phyloP scores from a whole-genome alignment of 176 grass and related monocot species.

The Rhynchospora pubera region DNA sequence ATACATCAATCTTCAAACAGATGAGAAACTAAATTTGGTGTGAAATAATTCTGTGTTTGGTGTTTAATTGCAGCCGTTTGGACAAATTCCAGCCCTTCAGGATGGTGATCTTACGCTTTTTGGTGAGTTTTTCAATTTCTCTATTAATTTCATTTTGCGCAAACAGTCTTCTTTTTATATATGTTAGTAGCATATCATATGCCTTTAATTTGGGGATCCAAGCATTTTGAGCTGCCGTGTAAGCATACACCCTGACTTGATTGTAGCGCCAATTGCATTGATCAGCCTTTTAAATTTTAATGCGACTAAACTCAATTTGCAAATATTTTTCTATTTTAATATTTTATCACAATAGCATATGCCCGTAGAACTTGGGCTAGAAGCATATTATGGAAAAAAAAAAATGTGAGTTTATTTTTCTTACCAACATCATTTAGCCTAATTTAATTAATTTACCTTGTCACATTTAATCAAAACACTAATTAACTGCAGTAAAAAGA shows the following conservation, averaged over 20 bases:
- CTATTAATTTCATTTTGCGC: not conserved
- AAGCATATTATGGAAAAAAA: not conserved
- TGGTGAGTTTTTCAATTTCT: conserved; percentile 20
- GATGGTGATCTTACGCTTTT: conserved; percentile 37
- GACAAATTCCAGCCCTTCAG: conserved; percentile 32
- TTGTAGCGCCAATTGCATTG: not conserved
- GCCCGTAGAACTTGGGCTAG: not conserved
- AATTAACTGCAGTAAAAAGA: not conserved
- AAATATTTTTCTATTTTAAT: not conserved
- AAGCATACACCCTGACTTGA: too few relatives aligned
- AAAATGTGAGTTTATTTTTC: not conserved
- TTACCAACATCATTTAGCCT: not conserved
- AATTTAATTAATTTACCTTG: not conserved
- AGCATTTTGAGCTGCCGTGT: too few relatives aligned
- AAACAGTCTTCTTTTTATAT: not conserved
- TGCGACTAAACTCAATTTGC: not conserved
- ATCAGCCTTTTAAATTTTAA: not conserved
- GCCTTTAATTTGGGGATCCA: not conserved
- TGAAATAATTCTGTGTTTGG: not conserved
- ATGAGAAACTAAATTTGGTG: not conserved
- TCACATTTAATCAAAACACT: not conserved
- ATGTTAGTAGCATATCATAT: not conserved
- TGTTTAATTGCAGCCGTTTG: conserved; percentile 24
- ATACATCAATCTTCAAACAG: not conserved
- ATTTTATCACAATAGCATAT: not conserved